phyloP scores from a whole-genome alignment of 140 eudicot genomes.

The Ambrosia hybrid region DNA sequence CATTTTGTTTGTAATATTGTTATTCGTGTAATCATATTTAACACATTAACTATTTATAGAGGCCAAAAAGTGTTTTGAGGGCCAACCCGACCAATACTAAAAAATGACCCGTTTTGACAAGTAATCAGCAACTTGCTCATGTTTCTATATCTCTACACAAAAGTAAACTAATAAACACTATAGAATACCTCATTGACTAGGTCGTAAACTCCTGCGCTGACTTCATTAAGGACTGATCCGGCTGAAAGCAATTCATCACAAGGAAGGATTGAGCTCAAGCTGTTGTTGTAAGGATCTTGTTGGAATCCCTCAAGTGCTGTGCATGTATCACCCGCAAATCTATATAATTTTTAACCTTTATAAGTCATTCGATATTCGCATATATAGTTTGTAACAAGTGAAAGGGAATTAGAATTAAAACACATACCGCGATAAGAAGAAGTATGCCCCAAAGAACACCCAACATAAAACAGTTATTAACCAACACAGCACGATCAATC shows the following conservation, averaged over 20 bases:
- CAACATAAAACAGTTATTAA: constrained; percentile 65
- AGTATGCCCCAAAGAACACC: constrained; percentile 76
- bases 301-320: constrained; percentile 72
- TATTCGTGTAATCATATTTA: background rate
- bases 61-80: background rate
- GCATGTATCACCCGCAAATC: constrained; percentile 84
- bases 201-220: constrained; percentile 58
- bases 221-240: constrained; percentile 48
- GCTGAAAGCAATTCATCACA: constrained; percentile 81
- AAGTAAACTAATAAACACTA: background rate
- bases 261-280: constrained; percentile 89
- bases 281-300: constrained; percentile 80
- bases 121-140: background rate
- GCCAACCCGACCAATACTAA: background rate
- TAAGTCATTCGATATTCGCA: background rate
- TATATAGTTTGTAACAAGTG: background rate
- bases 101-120: background rate
- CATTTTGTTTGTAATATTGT: no score
- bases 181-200: constrained; percentile 60
- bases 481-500: constrained; percentile 71
- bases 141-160: background rate
- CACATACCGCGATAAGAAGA: constrained; percentile 61
- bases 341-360: constrained; percentile 15
- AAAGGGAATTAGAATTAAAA: background rate
- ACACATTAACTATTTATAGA: background rate